phyloP scores from a whole-genome alignment of 306 rosid species.

The Lithocarpus polystachyus region DNA sequence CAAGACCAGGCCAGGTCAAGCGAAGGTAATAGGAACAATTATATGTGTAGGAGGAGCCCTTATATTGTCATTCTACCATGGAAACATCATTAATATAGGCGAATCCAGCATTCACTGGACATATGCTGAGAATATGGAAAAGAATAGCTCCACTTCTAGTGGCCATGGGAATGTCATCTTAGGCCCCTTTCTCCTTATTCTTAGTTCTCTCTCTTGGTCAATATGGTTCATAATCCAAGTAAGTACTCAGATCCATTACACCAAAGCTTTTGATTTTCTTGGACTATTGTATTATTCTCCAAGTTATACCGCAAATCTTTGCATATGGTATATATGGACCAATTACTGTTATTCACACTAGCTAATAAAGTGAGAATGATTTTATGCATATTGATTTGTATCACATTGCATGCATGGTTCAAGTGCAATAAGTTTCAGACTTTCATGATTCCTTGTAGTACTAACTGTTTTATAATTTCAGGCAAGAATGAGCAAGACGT shows the following conservation, averaged over 20 bases:
- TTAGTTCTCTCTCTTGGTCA: slow-evolving; percentile 58
- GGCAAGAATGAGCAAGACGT: slow-evolving; percentile 60
- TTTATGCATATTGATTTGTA: too few relatives aligned
- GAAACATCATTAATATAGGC: slow-evolving; percentile 44
- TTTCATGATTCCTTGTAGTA: background rate
- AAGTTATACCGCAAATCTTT: too few relatives aligned
- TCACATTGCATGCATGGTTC: too few relatives aligned
- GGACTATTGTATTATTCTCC: too few relatives aligned
- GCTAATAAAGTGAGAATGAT: too few relatives aligned
- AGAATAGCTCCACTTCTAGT: slow-evolving; percentile 12
- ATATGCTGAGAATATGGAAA: slow-evolving; percentile 38
- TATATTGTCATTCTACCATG: slow-evolving; percentile 75
- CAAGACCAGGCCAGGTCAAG: slow-evolving; percentile 41
- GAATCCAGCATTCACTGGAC: slow-evolving; percentile 70
- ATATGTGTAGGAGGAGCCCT: slow-evolving; percentile 77
- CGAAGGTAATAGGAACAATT: slow-evolving; percentile 61
- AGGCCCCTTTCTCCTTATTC: slow-evolving; percentile 43
- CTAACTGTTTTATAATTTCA: slow-evolving; percentile 19
- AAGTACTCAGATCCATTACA: background rate
- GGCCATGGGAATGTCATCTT: slow-evolving; percentile 14
- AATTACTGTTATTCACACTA: too few relatives aligned
- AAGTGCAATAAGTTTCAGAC: too few relatives aligned
- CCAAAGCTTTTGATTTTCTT: background rate
- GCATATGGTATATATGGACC: too few relatives aligned
- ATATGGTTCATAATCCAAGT: slow-evolving; percentile 70